phyloP scores from a whole-genome alignment of 2,329 filamentous ascomycete species.

The Pyricularia sp. region DNA sequence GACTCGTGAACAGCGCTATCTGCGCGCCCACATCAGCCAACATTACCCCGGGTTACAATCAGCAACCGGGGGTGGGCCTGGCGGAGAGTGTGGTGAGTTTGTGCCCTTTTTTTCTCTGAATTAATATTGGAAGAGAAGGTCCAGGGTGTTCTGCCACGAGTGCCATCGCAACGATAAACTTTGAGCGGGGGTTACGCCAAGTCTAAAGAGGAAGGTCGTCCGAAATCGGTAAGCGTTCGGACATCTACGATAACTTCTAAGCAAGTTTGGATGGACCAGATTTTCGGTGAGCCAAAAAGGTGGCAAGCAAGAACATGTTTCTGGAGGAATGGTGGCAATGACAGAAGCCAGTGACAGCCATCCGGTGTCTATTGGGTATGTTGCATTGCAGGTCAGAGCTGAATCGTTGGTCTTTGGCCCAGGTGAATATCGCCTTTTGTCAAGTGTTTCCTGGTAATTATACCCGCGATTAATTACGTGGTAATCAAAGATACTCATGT shows the following conservation, averaged over 20 bases:
- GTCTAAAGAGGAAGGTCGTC: not conserved
- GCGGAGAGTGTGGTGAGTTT: not conserved
- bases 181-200: not conserved
- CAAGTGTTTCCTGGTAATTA: not conserved
- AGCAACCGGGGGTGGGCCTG: not conserved
- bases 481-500: not conserved
- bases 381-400: not conserved
- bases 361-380: not conserved
- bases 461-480: not conserved
- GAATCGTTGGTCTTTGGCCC: not conserved
- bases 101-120: not conserved
- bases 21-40: not conserved
- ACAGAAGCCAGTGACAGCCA: not conserved
- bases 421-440: not conserved
- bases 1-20: not conserved
- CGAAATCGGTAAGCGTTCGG: constrained; percentile 7
- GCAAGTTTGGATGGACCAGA: not conserved
- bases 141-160: not conserved
- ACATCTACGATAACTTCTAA: not conserved
- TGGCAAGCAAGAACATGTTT: too few species aligned
- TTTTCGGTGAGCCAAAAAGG: not conserved
- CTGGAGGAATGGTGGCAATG: not conserved
- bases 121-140: not conserved
- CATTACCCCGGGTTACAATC: not conserved
- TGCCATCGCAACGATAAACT: constrained; percentile 1